Percentiles rank a stretch among this genome's conserved stretches.
Conservation (phyloP, 208 protist species). For the Novymonas esmeraldas region DNA sequence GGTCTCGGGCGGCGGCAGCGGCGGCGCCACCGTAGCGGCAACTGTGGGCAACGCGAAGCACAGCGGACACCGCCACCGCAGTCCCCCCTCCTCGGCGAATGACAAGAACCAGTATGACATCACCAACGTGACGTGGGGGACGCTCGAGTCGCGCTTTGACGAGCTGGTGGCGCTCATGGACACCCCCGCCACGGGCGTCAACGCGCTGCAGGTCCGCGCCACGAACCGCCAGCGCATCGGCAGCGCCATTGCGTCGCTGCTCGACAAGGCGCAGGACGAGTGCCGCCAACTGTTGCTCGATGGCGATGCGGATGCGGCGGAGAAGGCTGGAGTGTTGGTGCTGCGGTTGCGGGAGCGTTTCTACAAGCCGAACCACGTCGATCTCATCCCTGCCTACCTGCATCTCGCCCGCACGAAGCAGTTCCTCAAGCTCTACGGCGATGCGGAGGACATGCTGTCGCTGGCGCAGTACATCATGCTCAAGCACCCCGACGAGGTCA, state of each 20-base stretch:
- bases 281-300: conserved; percentile 68
- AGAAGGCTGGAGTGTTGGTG: conserved; percentile 78
- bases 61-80: neutral
- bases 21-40: neutral
- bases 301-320: conserved; percentile 74
- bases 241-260: conserved; percentile 54
- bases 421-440: conserved; percentile 76
- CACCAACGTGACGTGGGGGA: conserved; percentile 59
- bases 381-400: conserved; percentile 83
- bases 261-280: conserved; percentile 78
- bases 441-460: conserved; percentile 89
- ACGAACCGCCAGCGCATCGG: conserved; percentile 61
- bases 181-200: conserved; percentile 64
- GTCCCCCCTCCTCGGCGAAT: neutral
- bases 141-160: conserved; percentile 69
- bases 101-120: conserved; percentile 56
- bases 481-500: conserved; percentile 59
- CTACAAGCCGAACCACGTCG: conserved; percentile 63
- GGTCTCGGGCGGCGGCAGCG: no score
- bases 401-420: conserved; percentile 88
- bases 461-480: conserved; percentile 87
- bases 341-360: conserved; percentile 79
- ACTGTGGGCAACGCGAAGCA: neutral
- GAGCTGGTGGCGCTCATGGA: conserved; percentile 76
- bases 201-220: conserved; percentile 59